Evolutionary conservation across 106 monocot species (phyloP), one percentile per base, ranked within the genome.

Genomic region (Apostasia ramifera): DNA sequence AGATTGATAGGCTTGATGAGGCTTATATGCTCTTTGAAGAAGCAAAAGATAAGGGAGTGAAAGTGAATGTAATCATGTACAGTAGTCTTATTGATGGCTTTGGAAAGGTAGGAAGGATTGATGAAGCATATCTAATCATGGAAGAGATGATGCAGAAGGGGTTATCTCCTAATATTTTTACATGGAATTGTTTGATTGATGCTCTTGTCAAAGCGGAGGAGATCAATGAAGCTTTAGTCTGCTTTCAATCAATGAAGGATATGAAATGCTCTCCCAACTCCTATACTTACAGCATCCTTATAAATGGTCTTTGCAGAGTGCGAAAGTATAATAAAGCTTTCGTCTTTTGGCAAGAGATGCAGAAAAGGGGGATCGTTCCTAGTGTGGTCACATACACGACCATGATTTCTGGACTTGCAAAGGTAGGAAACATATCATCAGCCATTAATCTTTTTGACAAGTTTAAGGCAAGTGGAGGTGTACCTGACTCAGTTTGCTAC

Each of bases 11-110:
- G 71, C 86, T 98, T 43, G 93, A 98, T 74, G 98, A 98, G 74
- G 82, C 98, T 66, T 98, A 98, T 66, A 90, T 98, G 98, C 84
- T 98, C 12, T 98, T 98, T 76, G 93, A 98, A 80, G 98, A 98
- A 85, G 98, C 98, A 44, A 98, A 98, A 76, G 87, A 87, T 12
- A 87, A 93, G 74, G 85, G 81, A 39, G 57, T 88, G 40, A 77
- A 70, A 48, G 55, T 90, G 45, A 98, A 98, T 87, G 87, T 83
- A 64, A 74, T 98, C 63, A 52, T 93, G 1, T 98, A 98, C 66
- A 83, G 85, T 56, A 85, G 90, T 70, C 85, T 98, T 42, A 93
- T 98, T 40, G 90, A 93, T 85, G 98, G 93, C 3, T 98, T 98
- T 74, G 98, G 97, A 14, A 98, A 98, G 70, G 87, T 81, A 5